Percentiles rank a stretch among this genome's conserved stretches.
Evolutionary conservation across 257 asterid species (phyloP).

Genomic region (Paulownia fortunei): DNA sequence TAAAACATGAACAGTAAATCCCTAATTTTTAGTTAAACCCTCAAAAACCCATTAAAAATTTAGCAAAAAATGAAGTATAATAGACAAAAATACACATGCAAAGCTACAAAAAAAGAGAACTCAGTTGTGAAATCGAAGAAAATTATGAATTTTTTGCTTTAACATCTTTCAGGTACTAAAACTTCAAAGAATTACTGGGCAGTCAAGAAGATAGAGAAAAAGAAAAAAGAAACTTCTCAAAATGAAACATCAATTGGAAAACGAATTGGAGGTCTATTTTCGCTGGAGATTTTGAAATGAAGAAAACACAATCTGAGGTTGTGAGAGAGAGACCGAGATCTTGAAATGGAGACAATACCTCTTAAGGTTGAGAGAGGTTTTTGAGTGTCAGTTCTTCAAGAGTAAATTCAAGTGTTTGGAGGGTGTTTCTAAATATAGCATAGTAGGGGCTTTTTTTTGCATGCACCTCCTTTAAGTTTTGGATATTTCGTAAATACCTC

Average conservation of each 20-base stretch:
- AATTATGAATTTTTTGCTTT: background rate
- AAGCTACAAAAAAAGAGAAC: conserved; percentile 12
- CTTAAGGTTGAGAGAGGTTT: background rate
- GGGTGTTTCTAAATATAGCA: background rate
- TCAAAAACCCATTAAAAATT: conserved; percentile 6
- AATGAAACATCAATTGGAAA: conserved; percentile 2
- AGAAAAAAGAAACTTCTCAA: background rate
- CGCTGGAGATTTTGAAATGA: background rate
- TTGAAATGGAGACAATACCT: conserved; percentile 29
- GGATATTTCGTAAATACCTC: too few species aligned
- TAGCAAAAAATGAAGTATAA: background rate
- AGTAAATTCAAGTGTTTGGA: background rate
- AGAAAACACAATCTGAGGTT: background rate
- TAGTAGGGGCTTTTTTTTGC: conserved; percentile 13
- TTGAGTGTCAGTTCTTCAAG: background rate
- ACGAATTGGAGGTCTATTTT: background rate
- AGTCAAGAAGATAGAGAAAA: background rate
- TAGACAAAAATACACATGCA: conserved; percentile 23
- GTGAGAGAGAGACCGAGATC: conserved; percentile 18
- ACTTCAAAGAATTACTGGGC: background rate
- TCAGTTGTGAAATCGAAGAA: conserved; percentile 14
- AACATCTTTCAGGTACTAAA: background rate
- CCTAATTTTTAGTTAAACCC: conserved; percentile 38
- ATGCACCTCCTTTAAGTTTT: background rate
- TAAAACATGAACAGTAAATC: conserved; percentile 38